Evolutionary conservation across 2,329 filamentous ascomycete species (phyloP).

Genomic region (Pseudonectria buxi): DNA sequence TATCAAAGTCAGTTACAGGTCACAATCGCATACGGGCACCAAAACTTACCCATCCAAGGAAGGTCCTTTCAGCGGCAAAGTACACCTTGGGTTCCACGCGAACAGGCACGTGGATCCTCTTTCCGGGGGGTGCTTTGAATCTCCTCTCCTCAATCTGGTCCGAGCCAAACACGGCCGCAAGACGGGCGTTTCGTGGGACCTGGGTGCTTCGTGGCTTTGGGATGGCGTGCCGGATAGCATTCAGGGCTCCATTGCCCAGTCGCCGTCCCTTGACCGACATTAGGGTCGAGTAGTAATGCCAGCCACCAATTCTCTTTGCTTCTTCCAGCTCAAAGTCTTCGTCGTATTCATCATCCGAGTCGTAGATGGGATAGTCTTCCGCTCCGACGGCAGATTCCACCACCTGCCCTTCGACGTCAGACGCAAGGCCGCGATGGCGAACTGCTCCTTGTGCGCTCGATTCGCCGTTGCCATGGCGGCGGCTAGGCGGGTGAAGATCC

Average conservation of each 20-base stretch:
- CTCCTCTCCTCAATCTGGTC: conserved; percentile 50
- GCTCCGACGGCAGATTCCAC: conserved; percentile 49
- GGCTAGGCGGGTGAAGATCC: conserved; percentile 22
- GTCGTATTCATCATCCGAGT: conserved; percentile 73
- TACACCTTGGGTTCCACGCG: conserved; percentile 97
- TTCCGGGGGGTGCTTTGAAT: conserved; percentile 71
- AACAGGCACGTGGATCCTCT: conserved; percentile 92
- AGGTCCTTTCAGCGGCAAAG: conserved; percentile 93
- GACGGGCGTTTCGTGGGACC: conserved; percentile 51
- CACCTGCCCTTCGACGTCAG: conserved; percentile 79
- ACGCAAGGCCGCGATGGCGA: conserved; percentile 36
- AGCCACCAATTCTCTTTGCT: conserved; percentile 68
- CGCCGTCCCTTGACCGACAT: conserved; percentile 38
- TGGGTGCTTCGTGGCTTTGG: conserved; percentile 49
- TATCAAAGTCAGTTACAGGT: conserved; percentile 12
- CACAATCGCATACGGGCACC: conserved; percentile 2
- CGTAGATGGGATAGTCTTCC: conserved; percentile 81
- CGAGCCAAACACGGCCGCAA: conserved; percentile 46
- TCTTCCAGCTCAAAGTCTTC: conserved; percentile 70
- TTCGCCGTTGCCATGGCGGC: conserved; percentile 25
- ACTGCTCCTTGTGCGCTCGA: conserved; percentile 31
- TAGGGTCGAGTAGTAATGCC: conserved; percentile 63
- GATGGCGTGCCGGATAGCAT: conserved; percentile 42
- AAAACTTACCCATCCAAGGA: conserved; percentile 75
- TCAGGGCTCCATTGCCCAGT: conserved; percentile 35